phyloP scores from a whole-genome alignment of 306 rosid genomes.

The Dryas octopetala region DNA sequence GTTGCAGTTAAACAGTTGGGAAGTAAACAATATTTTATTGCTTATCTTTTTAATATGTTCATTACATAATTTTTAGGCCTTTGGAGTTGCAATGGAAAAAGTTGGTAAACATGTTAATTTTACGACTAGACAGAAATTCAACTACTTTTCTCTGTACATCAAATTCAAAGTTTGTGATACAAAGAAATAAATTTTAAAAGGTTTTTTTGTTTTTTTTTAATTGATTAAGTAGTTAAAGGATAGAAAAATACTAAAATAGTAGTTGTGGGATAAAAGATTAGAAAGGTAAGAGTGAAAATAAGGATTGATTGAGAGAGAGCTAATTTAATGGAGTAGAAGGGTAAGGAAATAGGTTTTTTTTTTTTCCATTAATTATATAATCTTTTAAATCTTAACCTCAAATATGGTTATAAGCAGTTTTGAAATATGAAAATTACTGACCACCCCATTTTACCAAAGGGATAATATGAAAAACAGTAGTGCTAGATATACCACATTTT shows the following conservation, averaged over 20 bases:
- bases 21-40: not conserved
- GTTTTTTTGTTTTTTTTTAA: not conserved
- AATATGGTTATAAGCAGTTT: too few species aligned
- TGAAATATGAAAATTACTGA: too few species aligned
- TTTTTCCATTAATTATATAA: too few species aligned
- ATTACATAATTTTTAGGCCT: not conserved
- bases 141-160: not conserved
- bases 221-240: not conserved
- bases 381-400: not conserved
- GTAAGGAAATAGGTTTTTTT: not conserved
- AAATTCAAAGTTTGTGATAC: slow-evolving; percentile 2
- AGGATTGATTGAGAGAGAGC: too few species aligned
- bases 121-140: not conserved
- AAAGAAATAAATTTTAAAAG: not conserved
- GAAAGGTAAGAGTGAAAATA: not conserved
- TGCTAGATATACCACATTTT: too few species aligned
- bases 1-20: not conserved
- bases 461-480: too few species aligned
- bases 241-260: not conserved
- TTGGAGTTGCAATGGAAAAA: not conserved
- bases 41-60: not conserved
- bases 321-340: not conserved
- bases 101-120: slow-evolving; percentile 13
- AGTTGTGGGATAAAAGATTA: not conserved
- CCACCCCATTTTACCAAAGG: too few species aligned